Conservation (phyloP, 345 rosid genomes). For the Eucalyptus tenuipes region DNA sequence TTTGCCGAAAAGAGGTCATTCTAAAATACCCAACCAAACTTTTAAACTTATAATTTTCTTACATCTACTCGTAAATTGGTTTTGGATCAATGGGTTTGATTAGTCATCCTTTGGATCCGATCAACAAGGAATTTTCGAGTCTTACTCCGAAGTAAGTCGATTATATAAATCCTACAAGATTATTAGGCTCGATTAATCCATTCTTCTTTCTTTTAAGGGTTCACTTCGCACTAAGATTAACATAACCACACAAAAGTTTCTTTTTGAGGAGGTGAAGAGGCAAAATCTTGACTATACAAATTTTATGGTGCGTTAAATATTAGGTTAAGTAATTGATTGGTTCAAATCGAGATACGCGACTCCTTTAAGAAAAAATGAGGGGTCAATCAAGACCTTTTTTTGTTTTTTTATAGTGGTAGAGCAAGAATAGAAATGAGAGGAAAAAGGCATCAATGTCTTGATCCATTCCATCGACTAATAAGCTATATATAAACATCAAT, state of each 20-base stretch:
- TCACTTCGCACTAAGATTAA: fast-evolving
- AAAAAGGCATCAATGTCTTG: not conserved
- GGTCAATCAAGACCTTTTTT: not conserved
- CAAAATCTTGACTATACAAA: not conserved
- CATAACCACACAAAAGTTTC: not conserved
- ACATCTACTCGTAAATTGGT: not conserved
- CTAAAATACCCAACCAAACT: not conserved
- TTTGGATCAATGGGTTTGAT: not conserved
- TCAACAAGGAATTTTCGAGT: not conserved
- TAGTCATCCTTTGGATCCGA: not conserved
- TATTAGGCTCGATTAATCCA: not conserved
- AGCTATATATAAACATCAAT: not conserved
- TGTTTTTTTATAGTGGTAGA: not conserved
- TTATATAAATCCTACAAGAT: not conserved
- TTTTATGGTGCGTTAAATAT: not conserved
- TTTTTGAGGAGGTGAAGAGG: not conserved
- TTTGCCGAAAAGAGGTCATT: not conserved
- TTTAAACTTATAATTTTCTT: not conserved
- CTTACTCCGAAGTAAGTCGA: not conserved
- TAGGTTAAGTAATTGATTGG: not conserved
- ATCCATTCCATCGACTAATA: not conserved
- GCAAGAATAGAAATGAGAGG: not conserved
- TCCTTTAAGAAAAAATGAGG: not conserved
- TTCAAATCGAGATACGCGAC: fast-evolving
- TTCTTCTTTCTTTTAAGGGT: not conserved